Base-by-base conservation (phyloP, 257 asterid species). In the Plantago elongata region DNA sequence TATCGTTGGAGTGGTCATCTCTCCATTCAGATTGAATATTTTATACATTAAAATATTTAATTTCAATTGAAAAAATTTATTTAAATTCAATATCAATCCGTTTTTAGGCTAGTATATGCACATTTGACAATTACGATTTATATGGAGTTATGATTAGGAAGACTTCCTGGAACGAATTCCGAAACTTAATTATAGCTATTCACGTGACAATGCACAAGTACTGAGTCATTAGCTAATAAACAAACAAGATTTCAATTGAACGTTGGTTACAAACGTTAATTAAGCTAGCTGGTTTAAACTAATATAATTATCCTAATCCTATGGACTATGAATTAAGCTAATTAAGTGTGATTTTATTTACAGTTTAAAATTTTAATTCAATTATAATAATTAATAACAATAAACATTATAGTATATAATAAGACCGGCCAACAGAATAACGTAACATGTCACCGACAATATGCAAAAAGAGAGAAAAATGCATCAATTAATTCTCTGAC, bases 151-250 rank as follows among this genome's bases (percentile, higher is more conserved):
- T 16, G 27, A 49, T 12, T 49, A 5, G 22, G n/a, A 13, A 18
- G 17, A 49, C 17, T 49, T 49, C 2, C 40, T 34, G 2, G 27
- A 34, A 34, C 40, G 17, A 49, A 49, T n/a, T 49, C 17, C 10
- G 9, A 49, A 49, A 49, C 27, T 49, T n/a, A 14, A 49, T 65
- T n/a, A 42, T 48, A 48, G 62, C 43, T 16, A 48, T 43, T 34
- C 77, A 67, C 73, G 73, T 73, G 77, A 62, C n/a, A 45, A 37
- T 16, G 63, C 73, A 73, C 64, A 62, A 67, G 73, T 69, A 12
- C 11, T 5, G 13, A 54, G 40, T 34, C 8, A 34, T 34, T 10
- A 7, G 0, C 12, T 3, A 51, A 18, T 18, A 37, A 11, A 40
- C 13, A 12, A 37, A 37, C 45, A 51, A 48, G 18, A 47, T 47